phyloP scores from a whole-genome alignment of 139 green algal genomes.

The Tetraselmis chui region DNA sequence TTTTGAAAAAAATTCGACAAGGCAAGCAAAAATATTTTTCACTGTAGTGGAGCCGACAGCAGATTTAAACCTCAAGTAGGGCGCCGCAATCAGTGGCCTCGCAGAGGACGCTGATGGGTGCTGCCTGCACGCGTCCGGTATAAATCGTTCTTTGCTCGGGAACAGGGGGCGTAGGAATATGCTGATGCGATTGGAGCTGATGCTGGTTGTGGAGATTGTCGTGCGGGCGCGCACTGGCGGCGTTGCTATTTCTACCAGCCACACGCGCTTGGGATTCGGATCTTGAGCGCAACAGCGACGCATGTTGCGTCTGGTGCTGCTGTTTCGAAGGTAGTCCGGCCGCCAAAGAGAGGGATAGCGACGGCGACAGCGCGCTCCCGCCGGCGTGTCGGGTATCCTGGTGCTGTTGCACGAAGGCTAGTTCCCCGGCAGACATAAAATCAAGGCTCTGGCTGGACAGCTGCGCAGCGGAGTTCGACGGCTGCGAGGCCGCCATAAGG shows the following conservation, averaged over 20 bases:
- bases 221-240: too few species aligned
- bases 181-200: too few species aligned
- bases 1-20: not conserved
- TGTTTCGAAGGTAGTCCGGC: too few species aligned
- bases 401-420: not conserved
- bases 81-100: not conserved
- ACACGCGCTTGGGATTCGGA: too few species aligned
- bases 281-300: not conserved
- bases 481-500: not conserved
- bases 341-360: not conserved
- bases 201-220: too few species aligned
- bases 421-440: not conserved
- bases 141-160: not conserved
- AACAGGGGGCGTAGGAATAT: too few species aligned
- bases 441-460: not conserved
- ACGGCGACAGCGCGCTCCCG: not conserved
- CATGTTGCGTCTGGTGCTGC: not conserved
- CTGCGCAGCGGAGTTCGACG: too few species aligned
- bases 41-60: too few species aligned
- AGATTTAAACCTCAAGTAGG: not conserved
- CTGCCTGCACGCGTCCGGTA: not conserved
- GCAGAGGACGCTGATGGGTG: not conserved
- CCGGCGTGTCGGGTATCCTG: not conserved
- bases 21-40: not conserved
- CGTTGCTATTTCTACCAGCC: too few species aligned